phyloP scores from a whole-genome alignment of 805 yeast genomes.

The Ogataea methanolica region DNA sequence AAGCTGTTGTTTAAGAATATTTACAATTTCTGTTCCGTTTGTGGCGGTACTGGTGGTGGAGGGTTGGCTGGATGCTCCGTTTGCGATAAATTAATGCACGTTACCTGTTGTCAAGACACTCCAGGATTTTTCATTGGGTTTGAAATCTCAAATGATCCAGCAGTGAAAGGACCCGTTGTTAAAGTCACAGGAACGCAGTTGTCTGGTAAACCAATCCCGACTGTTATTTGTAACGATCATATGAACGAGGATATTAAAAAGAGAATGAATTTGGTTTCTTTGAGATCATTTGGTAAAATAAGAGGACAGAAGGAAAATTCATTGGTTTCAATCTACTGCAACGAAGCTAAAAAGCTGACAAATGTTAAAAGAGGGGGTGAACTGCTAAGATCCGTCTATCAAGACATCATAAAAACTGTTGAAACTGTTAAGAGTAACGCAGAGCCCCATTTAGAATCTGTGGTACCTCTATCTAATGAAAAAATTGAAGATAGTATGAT shows the following conservation, averaged over 20 bases:
- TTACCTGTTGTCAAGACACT: constrained; percentile 55
- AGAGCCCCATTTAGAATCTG: no score
- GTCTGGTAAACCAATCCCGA: constrained; percentile 40
- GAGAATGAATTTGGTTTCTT: constrained; percentile 17
- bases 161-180: constrained; percentile 12
- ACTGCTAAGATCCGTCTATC: not conserved
- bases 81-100: constrained; percentile 41
- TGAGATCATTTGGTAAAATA: constrained; percentile 30
- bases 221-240: constrained; percentile 41
- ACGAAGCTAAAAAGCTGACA: constrained; percentile 26
- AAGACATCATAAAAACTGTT: not conserved
- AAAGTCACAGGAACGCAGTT: constrained; percentile 17
- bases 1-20: constrained; percentile 28
- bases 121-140: constrained; percentile 52
- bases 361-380: not conserved
- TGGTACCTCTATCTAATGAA: constrained; percentile 5
- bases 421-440: no score
- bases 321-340: constrained; percentile 36
- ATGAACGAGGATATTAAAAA: not conserved
- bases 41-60: constrained; percentile 47
- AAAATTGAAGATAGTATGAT: not conserved
- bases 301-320: constrained; percentile 30
- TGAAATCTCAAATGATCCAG: constrained; percentile 29
- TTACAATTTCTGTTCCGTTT: constrained; percentile 37
- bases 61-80: constrained; percentile 42